These are phyloP conservation scores for Salix arbutifolia DNA, from an alignment of 345 rosid genomes.

Conservation along the genomic window DNA sequence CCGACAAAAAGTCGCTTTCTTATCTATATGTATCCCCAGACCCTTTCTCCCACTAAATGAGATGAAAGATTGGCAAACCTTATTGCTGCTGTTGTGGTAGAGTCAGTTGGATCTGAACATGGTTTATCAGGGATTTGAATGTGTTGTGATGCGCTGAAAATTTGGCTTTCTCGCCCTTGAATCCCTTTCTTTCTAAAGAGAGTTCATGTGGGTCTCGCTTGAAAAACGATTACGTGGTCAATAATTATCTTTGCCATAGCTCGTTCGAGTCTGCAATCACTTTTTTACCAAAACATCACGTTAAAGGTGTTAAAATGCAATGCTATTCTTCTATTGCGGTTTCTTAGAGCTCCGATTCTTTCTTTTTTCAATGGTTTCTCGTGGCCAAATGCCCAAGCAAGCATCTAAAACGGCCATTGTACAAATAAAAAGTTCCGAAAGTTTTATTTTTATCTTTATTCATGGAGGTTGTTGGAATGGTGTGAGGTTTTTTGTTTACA, in stretches of 20 bases:
- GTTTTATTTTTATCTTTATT: no score
- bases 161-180: background rate
- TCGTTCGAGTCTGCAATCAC: no score
- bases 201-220: background rate
- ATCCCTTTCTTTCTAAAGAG: background rate
- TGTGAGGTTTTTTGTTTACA: no score
- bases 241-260: no score
- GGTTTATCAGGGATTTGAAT: background rate
- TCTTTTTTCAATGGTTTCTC: background rate
- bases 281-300: no score
- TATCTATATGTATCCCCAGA: background rate
- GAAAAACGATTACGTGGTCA: background rate
- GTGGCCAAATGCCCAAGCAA: background rate
- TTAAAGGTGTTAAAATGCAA: no score
- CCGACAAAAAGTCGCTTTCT: background rate
- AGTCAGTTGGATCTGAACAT: background rate
- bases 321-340: no score
- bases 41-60: background rate
- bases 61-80: background rate
- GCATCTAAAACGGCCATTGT: background rate
- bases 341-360: no score
- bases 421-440: no score
- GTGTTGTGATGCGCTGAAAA: background rate
- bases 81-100: background rate
- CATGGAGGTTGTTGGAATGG: no score